Conservation (phyloP, 306 rosid genomes). For the Coriaria nepalensis region DNA sequence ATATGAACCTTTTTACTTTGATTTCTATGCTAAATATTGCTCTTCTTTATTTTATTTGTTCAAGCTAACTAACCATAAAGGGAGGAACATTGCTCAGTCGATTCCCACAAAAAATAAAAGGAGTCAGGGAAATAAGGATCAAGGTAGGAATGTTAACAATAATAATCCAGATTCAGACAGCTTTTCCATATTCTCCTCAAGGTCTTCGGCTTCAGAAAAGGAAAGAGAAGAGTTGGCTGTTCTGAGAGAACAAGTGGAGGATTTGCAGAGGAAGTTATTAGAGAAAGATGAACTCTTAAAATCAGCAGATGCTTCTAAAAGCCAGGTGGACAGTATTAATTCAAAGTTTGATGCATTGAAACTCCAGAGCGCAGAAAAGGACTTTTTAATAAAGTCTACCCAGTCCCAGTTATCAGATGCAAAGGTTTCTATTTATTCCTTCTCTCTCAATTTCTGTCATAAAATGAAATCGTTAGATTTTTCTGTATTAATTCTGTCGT, state of each 20-base stretch:
- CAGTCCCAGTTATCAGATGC: conserved; percentile 70
- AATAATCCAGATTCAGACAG: conserved; percentile 33
- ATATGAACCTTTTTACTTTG: not conserved
- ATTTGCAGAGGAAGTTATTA: conserved; percentile 46
- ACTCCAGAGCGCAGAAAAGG: conserved; percentile 58
- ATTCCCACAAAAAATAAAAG: conserved; percentile 48
- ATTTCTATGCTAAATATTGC: conserved; percentile 1
- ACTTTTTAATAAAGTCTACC: conserved; percentile 41
- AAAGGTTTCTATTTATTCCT: conserved; percentile 35
- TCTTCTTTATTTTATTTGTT: conserved; percentile 13
- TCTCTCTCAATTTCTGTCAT: too few relatives aligned
- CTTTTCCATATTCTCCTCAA: conserved; percentile 45
- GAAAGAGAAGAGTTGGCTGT: conserved; percentile 53
- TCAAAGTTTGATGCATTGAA: conserved; percentile 48
- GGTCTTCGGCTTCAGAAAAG: conserved; percentile 41
- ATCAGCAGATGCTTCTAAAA: conserved; percentile 56
- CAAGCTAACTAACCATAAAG: conserved; percentile 41
- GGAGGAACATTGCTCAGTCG: conserved; percentile 49
- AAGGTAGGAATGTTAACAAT: conserved; percentile 27
- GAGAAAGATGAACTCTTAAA: conserved; percentile 71
- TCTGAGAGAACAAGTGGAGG: conserved; percentile 64
- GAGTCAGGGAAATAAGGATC: conserved; percentile 51
- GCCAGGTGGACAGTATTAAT: conserved; percentile 37
- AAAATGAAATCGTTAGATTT: not conserved
- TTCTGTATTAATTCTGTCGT: not conserved